Percentiles rank a stretch among this genome's conserved stretches.
These are phyloP conservation scores for Fusarium robinianum DNA, from an alignment of 2,329 filamentous ascomycete species.

Conservation along the genomic window DNA sequence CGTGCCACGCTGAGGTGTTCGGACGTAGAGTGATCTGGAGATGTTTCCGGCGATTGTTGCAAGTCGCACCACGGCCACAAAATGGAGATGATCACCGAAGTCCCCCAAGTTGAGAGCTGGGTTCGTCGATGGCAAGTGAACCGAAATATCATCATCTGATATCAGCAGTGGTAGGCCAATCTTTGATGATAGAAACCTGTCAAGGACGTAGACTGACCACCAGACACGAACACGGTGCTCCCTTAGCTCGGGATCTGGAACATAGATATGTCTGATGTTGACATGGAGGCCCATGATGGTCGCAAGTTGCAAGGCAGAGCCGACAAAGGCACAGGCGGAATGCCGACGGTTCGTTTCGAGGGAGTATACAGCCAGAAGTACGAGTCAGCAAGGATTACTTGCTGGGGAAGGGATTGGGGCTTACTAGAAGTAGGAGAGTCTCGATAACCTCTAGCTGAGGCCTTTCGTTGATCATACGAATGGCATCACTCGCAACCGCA, in stretches of 20 bases:
- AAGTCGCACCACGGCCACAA: neutral
- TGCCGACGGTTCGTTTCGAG: conserved; percentile 13
- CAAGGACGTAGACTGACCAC: conserved; percentile 20
- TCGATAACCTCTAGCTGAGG: conserved; percentile 14
- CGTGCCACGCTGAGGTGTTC: conserved; percentile 1
- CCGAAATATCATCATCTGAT: conserved; percentile 2
- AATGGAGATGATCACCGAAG: neutral
- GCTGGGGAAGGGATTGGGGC: neutral
- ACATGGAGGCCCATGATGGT: conserved; percentile 21
- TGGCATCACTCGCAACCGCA: conserved; percentile 5
- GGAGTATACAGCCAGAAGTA: conserved; percentile 8
- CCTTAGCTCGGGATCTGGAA: conserved; percentile 8
- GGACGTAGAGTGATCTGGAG: conserved; percentile 6
- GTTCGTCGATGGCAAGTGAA: conserved; percentile 1
- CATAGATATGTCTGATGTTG: conserved; percentile 6
- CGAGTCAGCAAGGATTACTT: too few species aligned
- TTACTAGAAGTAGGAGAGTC: conserved; percentile 7
- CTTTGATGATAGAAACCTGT: neutral
- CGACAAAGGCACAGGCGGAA: conserved; percentile 12
- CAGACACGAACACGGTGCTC: conserved; percentile 17
- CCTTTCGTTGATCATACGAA: conserved; percentile 13
- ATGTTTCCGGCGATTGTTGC: conserved; percentile 7
- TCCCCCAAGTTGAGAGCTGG: too few species aligned
- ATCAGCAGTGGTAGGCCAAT: neutral
- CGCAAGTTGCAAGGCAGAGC: conserved; percentile 12